Percentiles rank a stretch among this genome's conserved stretches.
These are phyloP conservation scores for Suillus bovinus DNA, from an alignment of 768 basidiomycete species.

Conservation along the genomic window DNA sequence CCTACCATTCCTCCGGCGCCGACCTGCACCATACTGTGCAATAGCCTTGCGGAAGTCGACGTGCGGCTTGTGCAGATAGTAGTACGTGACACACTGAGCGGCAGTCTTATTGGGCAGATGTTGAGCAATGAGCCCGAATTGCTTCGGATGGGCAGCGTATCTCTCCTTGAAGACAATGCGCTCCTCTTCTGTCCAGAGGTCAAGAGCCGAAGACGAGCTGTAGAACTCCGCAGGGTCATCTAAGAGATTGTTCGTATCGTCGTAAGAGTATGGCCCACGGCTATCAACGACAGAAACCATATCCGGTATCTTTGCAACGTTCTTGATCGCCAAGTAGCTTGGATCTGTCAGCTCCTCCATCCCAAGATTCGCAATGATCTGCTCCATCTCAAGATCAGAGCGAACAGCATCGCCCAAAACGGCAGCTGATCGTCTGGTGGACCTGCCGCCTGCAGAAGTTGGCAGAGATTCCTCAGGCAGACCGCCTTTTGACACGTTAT, in stretches of 20 bases:
- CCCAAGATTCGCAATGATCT: slow-evolving; percentile 92
- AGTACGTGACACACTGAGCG: slow-evolving; percentile 88
- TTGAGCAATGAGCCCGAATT: slow-evolving; percentile 90
- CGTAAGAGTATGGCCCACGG: slow-evolving; percentile 62
- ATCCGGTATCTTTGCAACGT: slow-evolving; percentile 87
- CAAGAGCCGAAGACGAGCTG: slow-evolving; percentile 65
- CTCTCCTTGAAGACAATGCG: slow-evolving; percentile 75
- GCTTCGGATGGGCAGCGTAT: slow-evolving; percentile 86
- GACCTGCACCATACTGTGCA: slow-evolving; percentile 62
- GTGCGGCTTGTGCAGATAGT: slow-evolving; percentile 86
- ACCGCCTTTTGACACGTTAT: slow-evolving; percentile 43
- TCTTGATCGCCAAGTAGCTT: slow-evolving; percentile 78
- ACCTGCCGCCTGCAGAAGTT: slow-evolving; percentile 46
- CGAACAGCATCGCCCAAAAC: slow-evolving; percentile 84
- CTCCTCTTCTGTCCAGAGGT: slow-evolving; percentile 89
- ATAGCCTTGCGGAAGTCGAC: slow-evolving; percentile 85
- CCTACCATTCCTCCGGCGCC: slow-evolving; percentile 58
- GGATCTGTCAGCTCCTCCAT: slow-evolving; percentile 94
- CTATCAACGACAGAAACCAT: slow-evolving; percentile 76
- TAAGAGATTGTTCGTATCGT: slow-evolving; percentile 85
- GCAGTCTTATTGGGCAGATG: slow-evolving; percentile 82
- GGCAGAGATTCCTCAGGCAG: slow-evolving; percentile 38
- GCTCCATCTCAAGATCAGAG: slow-evolving; percentile 95
- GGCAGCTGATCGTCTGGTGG: slow-evolving; percentile 73
- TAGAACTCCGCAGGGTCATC: slow-evolving; percentile 79